Base-by-base conservation (phyloP, 106 monocot species). In the Acanthochlamys bracteata region DNA sequence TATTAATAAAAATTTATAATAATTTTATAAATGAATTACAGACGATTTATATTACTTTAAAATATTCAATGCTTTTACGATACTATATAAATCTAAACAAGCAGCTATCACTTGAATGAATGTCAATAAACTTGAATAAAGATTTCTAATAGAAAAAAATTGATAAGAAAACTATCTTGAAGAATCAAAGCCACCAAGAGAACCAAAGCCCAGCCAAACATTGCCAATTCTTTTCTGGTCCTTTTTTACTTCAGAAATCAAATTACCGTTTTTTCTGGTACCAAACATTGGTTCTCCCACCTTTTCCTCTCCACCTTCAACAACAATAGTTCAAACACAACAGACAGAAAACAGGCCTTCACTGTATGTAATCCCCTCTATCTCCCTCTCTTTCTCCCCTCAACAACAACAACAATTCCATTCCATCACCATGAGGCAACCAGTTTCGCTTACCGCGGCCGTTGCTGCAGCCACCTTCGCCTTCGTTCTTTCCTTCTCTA, bases 401-500 rank as follows among this genome's bases (percentile, higher is more conserved):
- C 6, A 4, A 8, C 16, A 19, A 16, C 7, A 10, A 16, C 16
- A 10, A 6, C 16, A 6, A 54, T 11, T 17, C 11, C 10, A 16
- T 10, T 17, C 16, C 53, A 17, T 13, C 13, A 24, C 8, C 57
- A 58, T 58, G 57, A 7, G 3, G 57, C 25, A 20, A 24, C 21
- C 57, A 58, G 24, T 25, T 22, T 24, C 21, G 19, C n/a, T n/a
- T n/a, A 43, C 43, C 7, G 10, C 43, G 43, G 10, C 25, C 57
- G 8, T 58, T 3, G 10, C 53, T 17, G 10, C 53, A 10, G 11
- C 53, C 11, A 13, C 43, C 43, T 43, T 42, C 41, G 39, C 39
- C 61, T 15, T 71, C 53, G 11, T 71, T 22, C 33, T 69, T 63
- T 25, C 56, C 1, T 22, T 69, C 63, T 45, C 49, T 15, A 46